Percentiles rank a stretch among this genome's conserved stretches.
Conservation (phyloP, 2,329 filamentous ascomycete genomes). For the Endothia cerciana region DNA sequence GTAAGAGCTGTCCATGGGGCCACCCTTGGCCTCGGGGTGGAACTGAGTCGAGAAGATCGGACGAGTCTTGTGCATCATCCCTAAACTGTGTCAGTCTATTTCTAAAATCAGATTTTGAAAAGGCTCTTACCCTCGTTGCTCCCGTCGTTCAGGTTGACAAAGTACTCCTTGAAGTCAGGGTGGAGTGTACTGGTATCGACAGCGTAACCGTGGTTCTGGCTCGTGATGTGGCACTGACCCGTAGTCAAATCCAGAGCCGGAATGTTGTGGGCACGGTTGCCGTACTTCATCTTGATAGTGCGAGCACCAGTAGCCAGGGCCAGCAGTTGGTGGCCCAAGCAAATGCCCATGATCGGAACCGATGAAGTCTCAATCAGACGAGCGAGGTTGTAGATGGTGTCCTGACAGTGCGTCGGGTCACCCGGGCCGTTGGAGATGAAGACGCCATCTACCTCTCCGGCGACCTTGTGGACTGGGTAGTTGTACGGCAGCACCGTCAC, state of each 20-base stretch:
- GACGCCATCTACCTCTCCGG: constrained; percentile 95
- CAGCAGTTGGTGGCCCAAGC: constrained; percentile 93
- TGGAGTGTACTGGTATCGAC: constrained; percentile 84
- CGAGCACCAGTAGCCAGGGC: constrained; percentile 85
- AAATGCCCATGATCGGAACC: constrained; percentile 96
- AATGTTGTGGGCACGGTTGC: constrained; percentile 98
- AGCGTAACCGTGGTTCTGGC: constrained; percentile 97
- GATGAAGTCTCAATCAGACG: constrained; percentile 90
- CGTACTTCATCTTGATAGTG: constrained; percentile 98
- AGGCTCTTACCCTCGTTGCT: constrained; percentile 77
- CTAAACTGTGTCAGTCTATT: constrained; percentile 35
- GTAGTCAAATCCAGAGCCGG: constrained; percentile 93
- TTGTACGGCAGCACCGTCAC: constrained; percentile 95
- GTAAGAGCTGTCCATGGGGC: constrained; percentile 92
- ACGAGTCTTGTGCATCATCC: constrained; percentile 92
- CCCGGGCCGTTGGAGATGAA: constrained; percentile 99
- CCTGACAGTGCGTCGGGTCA: constrained; percentile 95
- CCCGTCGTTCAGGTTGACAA: constrained; percentile 96
- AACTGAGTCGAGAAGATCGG: constrained; percentile 99
- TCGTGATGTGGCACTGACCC: constrained; percentile 97
- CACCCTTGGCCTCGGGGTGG: constrained; percentile 97
- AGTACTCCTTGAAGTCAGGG: constrained; percentile 94
- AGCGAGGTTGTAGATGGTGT: constrained; percentile 89
- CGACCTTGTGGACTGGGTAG: constrained; percentile 97
- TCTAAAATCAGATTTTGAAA: neutral